These are phyloP conservation scores for Murraya koenigii DNA, from an alignment of 345 rosid species.

Conservation along the genomic window DNA sequence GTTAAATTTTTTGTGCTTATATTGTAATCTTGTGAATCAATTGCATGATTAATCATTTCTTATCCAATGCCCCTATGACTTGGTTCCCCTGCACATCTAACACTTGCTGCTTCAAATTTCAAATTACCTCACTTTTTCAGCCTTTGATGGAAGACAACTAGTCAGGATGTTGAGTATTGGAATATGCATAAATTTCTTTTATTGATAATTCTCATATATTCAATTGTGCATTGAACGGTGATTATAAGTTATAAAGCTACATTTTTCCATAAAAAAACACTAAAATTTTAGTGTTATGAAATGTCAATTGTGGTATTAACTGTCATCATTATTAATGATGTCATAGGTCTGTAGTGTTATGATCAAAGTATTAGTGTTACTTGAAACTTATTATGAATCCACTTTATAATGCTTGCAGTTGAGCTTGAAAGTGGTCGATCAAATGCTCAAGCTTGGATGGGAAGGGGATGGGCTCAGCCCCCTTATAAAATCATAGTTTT, in stretches of 20 bases:
- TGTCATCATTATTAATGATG: not conserved
- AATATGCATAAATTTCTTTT: not conserved
- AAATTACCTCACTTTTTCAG: not conserved
- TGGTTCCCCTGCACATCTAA: not conserved
- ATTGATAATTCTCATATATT: not conserved
- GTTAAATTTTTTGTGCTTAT: conserved; percentile 25
- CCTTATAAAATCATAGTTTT: conserved; percentile 43
- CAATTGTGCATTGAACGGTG: not conserved
- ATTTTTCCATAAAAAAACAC: not conserved
- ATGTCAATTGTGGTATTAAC: not conserved
- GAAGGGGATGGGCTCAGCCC: conserved; percentile 82
- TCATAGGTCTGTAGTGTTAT: not conserved
- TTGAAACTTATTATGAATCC: not conserved
- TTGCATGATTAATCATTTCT: not conserved
- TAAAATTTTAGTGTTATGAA: not conserved
- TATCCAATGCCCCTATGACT: not conserved
- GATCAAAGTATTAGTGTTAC: not conserved
- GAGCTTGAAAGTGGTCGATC: conserved; percentile 91
- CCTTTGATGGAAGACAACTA: not conserved
- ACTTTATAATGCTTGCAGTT: conserved; percentile 45
- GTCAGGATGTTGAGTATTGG: not conserved
- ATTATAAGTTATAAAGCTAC: not conserved
- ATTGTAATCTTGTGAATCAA: not conserved
- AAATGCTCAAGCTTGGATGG: conserved; percentile 98
- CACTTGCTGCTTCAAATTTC: not conserved